A percentile compares a stretch with the other conserved stretches of the same genome.
Evolutionary conservation across 495 filamentous ascomycete species (phyloP).

Genomic region (Darksidea phi): DNA sequence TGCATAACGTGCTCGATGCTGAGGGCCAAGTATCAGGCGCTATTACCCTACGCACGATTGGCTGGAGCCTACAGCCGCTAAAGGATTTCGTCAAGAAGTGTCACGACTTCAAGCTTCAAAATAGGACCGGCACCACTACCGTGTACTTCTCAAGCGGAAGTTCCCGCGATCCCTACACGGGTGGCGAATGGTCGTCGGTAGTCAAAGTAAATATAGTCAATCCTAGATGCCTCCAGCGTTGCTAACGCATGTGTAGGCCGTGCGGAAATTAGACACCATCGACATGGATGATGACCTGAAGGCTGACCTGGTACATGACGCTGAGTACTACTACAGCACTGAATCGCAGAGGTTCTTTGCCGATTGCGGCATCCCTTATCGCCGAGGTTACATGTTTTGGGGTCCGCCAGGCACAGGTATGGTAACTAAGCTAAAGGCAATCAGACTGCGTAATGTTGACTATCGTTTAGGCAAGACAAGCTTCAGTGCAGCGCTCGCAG

Average conservation of each 20-base stretch:
- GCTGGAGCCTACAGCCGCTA: slow-evolving; percentile 16
- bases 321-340: slow-evolving; percentile 8
- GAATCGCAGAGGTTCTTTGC: not conserved
- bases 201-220: no score
- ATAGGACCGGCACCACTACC: slow-evolving; percentile 6
- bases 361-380: slow-evolving; percentile 35
- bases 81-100: slow-evolving; percentile 22
- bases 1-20: not conserved
- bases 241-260: not conserved
- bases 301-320: slow-evolving; percentile 7
- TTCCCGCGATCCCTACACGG: not conserved
- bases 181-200: slow-evolving; percentile 1
- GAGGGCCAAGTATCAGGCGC: not conserved
- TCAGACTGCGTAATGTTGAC: not conserved
- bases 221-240: not conserved
- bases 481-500: not conserved
- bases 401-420: slow-evolving; percentile 56
- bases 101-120: slow-evolving; percentile 5
- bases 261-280: slow-evolving; percentile 21
- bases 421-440: not conserved
- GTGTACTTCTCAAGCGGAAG: slow-evolving; percentile 6
- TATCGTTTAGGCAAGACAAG: not conserved
- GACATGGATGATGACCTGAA: slow-evolving; percentile 25
- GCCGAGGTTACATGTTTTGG: slow-evolving; percentile 51
- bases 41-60: slow-evolving; percentile 6